Conservation (phyloP, 139 green algal genomes). For the Picochlorum sp. region DNA sequence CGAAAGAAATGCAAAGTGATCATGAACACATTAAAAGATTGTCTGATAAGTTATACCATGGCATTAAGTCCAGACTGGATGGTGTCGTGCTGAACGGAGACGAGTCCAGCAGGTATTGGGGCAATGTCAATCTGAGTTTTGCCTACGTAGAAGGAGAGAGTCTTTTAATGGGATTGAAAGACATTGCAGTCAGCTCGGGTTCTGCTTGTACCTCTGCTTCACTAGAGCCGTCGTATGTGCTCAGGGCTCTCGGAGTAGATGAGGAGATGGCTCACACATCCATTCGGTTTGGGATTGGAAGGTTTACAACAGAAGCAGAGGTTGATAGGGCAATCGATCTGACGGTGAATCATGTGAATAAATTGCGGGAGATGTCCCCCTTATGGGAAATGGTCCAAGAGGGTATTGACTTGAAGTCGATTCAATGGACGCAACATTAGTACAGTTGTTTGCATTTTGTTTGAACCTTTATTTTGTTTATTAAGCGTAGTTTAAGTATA, state of each 20-base stretch:
- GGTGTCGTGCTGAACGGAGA: slow-evolving; percentile 79
- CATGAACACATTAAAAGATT: slow-evolving; percentile 54
- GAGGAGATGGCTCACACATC: slow-evolving; percentile 96
- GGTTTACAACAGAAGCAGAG: slow-evolving; percentile 92
- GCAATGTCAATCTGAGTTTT: slow-evolving; percentile 91
- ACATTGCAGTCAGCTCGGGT: slow-evolving; percentile 81
- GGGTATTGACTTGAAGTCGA: slow-evolving; percentile 91
- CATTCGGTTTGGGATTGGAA: slow-evolving; percentile 77
- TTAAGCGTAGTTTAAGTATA: too few species aligned
- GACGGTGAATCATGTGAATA: slow-evolving; percentile 84
- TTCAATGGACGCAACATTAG: slow-evolving; percentile 92
- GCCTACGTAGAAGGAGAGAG: slow-evolving; percentile 95
- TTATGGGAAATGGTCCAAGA: slow-evolving; percentile 94
- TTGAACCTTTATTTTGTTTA: too few species aligned
- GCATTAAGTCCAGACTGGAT: slow-evolving; percentile 78
- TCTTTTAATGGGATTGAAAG: slow-evolving; percentile 96
- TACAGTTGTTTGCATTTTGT: too few species aligned
- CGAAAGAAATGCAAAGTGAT: slow-evolving; percentile 71
- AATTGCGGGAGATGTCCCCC: slow-evolving; percentile 90
- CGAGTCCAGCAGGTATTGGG: slow-evolving; percentile 29
- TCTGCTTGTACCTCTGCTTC: slow-evolving; percentile 87
- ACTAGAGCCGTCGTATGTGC: slow-evolving; percentile 94
- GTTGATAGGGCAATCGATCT: slow-evolving; percentile 68
- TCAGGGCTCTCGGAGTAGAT: slow-evolving; percentile 92
- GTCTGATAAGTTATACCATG: slow-evolving; percentile 62